Evolutionary conservation across 2,329 filamentous ascomycete species (phyloP), one percentile per base, ranked within the genome.

Genomic region (Graphiopsis chlorocephala): DNA sequence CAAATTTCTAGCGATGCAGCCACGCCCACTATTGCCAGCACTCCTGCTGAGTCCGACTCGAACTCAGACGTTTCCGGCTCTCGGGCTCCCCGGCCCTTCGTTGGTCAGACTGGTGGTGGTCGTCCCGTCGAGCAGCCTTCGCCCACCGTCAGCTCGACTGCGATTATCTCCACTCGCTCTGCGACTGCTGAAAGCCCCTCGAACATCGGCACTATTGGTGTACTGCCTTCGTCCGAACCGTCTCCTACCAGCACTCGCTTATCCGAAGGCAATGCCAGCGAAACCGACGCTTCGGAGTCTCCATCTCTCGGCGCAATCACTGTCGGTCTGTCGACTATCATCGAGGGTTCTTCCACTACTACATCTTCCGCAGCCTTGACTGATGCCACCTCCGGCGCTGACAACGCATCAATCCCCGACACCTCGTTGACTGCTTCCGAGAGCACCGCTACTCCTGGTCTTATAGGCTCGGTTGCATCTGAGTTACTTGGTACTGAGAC

Each of bases 271-370:
- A 61, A 58, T 2, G 35, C 66, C 7, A 63, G 67, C 26, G 61
- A 28, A 4, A 52, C 60, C 2, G 59, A 29, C 23, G 63, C 48
- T 23, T 63, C 62, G 11, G 63, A 56, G 23, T 66, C 66, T 12
- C 63, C 55, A 10, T 69, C 61, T 29, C 29, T 66, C 35, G 71
- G 66, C 38, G 68, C 72, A 10, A 73, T 76, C 66, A 73, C 74
- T 33, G 73, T 77, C 26, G 75, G 75, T 17, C 65, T 77, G 5
- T 74, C 73, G 4, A 75, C 73, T 4, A 68, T 74, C 57, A 68
- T 75, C 20, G 70, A 69, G 25, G 70, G 68, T 6, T 38, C 47
- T 20, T 56, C 64, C 23, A 29, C 63, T 6, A 42, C 63, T 35
- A 64, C 66, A 25, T 64, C 64, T 8, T 60, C 62, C n/a, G 45